Percentiles rank a stretch among this genome's conserved stretches.
These are phyloP conservation scores for Calonectria leucothoes DNA, from an alignment of 2,329 filamentous ascomycete genomes.

Conservation along the genomic window DNA sequence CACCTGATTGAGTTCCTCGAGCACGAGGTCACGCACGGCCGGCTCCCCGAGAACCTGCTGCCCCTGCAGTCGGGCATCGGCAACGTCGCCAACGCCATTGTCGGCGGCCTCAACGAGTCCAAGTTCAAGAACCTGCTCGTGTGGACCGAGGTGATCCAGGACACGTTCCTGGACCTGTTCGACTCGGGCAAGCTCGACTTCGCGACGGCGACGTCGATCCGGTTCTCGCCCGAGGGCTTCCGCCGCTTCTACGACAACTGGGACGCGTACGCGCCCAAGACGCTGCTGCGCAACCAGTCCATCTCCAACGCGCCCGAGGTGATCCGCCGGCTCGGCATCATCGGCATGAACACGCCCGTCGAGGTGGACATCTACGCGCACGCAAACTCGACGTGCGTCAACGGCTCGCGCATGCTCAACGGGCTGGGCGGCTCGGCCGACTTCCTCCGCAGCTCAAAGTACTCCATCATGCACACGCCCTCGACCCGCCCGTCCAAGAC, in stretches of 20 bases:
- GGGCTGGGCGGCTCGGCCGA: constrained; percentile 85
- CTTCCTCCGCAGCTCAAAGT: constrained; percentile 82
- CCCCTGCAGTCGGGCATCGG: constrained; percentile 90
- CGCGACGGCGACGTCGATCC: constrained; percentile 88
- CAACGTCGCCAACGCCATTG: constrained; percentile 93
- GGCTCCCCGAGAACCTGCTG: constrained; percentile 80
- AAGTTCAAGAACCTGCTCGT: constrained; percentile 91
- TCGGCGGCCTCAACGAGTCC: constrained; percentile 83
- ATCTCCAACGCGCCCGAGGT: constrained; percentile 93
- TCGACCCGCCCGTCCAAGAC: constrained; percentile 83
- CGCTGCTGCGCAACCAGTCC: constrained; percentile 87
- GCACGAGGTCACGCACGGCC: constrained; percentile 83
- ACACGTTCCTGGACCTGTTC: constrained; percentile 93
- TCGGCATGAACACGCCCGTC: constrained; percentile 95
- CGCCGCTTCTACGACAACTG: constrained; percentile 90
- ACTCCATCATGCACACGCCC: constrained; percentile 95
- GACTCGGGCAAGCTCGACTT: constrained; percentile 90
- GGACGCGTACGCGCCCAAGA: constrained; percentile 82
- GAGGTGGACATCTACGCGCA: constrained; percentile 96
- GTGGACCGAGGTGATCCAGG: constrained; percentile 94
- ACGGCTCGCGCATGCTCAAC: constrained; percentile 90
- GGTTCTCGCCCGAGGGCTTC: constrained; percentile 92
- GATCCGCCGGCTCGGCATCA: constrained; percentile 86
- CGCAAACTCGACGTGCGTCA: constrained; percentile 90
- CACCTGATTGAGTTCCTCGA: constrained; percentile 87